A percentile compares a stretch with the other conserved stretches of the same genome.
Evolutionary conservation across 768 basidiomycete species (phyloP).

Genomic region (Xerocomus brunneocitrinus): DNA sequence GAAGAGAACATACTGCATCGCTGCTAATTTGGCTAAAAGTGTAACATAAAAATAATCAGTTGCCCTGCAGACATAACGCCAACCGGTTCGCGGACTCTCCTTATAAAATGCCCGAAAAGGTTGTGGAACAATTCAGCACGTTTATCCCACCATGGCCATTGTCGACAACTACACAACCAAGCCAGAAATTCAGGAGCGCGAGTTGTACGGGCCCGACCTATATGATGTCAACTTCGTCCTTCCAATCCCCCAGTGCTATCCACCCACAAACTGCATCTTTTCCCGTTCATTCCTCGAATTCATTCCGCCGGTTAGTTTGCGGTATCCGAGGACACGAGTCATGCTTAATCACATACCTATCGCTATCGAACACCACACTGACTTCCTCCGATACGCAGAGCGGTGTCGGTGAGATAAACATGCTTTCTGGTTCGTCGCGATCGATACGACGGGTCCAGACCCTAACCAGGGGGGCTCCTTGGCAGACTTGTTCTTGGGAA

Average conservation of each 20-base stretch:
- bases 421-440: conserved; percentile 28
- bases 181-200: conserved; percentile 9
- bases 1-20: no score
- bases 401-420: not conserved
- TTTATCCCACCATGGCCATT: no score
- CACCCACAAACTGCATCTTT: no score
- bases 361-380: conserved; percentile 9
- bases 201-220: conserved; percentile 24
- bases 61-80: no score
- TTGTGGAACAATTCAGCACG: no score
- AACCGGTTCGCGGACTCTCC: no score
- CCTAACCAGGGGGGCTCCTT: conserved; percentile 20
- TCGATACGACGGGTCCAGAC: conserved; percentile 34
- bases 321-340: no score
- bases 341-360: conserved; percentile 11
- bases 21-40: no score
- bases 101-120: no score
- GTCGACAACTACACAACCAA: not conserved
- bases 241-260: not conserved
- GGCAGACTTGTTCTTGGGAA: conserved; percentile 34
- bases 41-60: no score
- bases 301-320: conserved; percentile 12
- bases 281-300: conserved; percentile 17
- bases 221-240: not conserved
- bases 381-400: conserved; percentile 13